Base-by-base conservation (phyloP, 73 alveolate species). In the Paramecium tetraurelia region DNA sequence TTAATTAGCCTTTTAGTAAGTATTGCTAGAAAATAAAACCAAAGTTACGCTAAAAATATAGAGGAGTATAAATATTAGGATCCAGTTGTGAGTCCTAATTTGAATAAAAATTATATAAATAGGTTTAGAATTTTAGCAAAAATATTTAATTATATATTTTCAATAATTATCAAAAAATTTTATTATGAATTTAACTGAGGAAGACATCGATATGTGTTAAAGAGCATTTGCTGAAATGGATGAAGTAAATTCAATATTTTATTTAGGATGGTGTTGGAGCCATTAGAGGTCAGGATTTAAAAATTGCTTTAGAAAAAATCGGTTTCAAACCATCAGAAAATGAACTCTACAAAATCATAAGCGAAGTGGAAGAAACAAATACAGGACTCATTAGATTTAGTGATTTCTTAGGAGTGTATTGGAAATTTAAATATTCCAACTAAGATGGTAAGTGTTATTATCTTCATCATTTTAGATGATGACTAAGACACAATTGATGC, bases 281-380 rank as follows among this genome's bases (percentile, higher is more conserved):
- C 43, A 95, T 96, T 43, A 95, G 96, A 80, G 96, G 96, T 7
- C 77, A 90, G 27, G 98, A 96, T 63, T 86, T 96, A 50, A 92
- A 96, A 76, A 93, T 95, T 12, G 99, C 96, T 46, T 72, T 95
- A 48, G 98, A 94, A 41, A 95, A 85, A 93, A 95, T 96, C 95
- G 99, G 99, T 7, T 89, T 94, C 75, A 89, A 94, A 86, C 98
- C 98, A n/a, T 93, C 87, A 35, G 87, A 75, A 38, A 75, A 75
- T 75, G 87, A 75, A 38, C 59, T 96, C 27, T 96, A 93, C 85
- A 87, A 96, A 85, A 96, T 96, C 96, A 95, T 96, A 8, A 93
- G 95, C 36, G 98, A 96, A 63, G 99, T 96, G 27, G 99, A 96
- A 71, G 96, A 94, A n/a, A 96, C 96, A 53, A 96, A 96, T 92